Evolutionary conservation across 306 rosid genomes (phyloP), one percentile per base, ranked within the genome.

Genomic region (Vigna trinervia): DNA sequence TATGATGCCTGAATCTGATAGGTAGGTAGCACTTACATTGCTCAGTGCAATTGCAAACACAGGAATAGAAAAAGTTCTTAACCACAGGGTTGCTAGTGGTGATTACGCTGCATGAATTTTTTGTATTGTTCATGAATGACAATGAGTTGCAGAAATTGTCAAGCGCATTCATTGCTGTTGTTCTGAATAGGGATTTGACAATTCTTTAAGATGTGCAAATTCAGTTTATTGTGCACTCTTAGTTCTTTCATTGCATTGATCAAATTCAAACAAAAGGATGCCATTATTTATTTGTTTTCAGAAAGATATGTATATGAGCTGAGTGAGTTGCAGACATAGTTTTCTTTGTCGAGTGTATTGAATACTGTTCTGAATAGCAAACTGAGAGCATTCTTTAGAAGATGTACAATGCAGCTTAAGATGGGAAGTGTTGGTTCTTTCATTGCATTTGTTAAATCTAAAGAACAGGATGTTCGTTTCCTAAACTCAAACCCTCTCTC

Each of bases 1-100:
- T 56, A 9, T 56, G 52, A 32, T 72, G 67, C 56, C 69, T 53
- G 67, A 51, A 12, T 64, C 23, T 46, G 20, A 60, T 54, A 4
- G 26, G 30, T 26, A 59, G 4, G 46, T 75, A 26, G 30, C 58
- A 48, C 51, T 51, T 80, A 20, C 36, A 51, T 48, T 51, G 54
- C 52, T 76, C 36, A 51, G 41, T 39, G 73, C 61, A 50, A 61
- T 20, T 82, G 3, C 39, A 77, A 23, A 20, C 64, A 63, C 69
- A 20, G 36, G 68, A 51, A 30, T 51, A 69, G 17, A 28, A 45
- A 69, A 53, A 12, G 19, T 76, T 77, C 34, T 12, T 20, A 46
- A 8, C 43, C 36, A 64, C 73, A 73, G 80, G 22, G 19, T 71
- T 46, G 76, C 56, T 20, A 82, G 73, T 23, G 41, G 57, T 63